Conservation (phyloP, 352 stramenopile genomes). For the Phytopythium chamaehyphon region DNA sequence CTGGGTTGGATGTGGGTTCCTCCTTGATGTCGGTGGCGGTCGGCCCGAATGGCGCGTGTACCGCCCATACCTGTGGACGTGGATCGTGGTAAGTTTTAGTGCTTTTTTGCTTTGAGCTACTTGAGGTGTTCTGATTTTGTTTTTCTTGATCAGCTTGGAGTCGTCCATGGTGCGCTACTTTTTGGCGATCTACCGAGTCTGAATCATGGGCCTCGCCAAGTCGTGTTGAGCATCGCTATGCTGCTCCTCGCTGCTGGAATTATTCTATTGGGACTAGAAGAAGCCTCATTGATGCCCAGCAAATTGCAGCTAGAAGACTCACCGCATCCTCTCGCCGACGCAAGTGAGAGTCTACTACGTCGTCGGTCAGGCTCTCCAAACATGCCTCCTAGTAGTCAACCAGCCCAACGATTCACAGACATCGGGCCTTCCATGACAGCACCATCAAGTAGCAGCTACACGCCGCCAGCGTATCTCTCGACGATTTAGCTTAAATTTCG, state of each 20-base stretch:
- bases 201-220: neutral
- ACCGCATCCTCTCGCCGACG: neutral
- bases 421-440: neutral
- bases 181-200: conserved; percentile 12
- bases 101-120: neutral
- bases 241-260: neutral
- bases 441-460: neutral
- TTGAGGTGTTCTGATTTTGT: neutral
- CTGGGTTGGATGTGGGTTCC: conserved; percentile 10
- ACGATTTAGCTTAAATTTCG: conserved; percentile 6
- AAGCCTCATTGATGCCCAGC: neutral
- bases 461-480: conserved; percentile 3
- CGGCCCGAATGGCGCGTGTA: conserved; percentile 3
- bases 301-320: neutral
- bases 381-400: neutral
- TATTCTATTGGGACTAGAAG: neutral
- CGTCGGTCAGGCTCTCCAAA: neutral
- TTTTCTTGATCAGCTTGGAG: conserved; percentile 7
- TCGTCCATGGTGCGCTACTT: conserved; percentile 12
- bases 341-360: conserved; percentile 5
- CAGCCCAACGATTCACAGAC: too few relatives aligned
- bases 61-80: conserved; percentile 11
- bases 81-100: conserved; percentile 10
- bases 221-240: neutral
- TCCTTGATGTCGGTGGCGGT: neutral